phyloP scores from a whole-genome alignment of 192 early-diverging fungal species.

The Lobosporangium transversale region DNA sequence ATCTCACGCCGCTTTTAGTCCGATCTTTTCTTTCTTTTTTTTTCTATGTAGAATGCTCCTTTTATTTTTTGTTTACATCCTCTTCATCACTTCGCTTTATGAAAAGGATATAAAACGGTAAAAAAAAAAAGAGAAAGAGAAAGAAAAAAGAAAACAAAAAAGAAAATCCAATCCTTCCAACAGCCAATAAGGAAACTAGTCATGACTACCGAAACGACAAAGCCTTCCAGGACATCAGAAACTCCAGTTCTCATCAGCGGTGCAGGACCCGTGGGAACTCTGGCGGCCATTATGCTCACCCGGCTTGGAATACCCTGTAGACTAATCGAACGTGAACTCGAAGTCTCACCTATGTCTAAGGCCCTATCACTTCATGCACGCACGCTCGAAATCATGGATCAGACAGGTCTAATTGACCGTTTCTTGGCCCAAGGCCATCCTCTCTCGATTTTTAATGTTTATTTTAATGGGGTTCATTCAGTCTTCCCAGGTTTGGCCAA shows the following conservation, averaged over 20 bases:
- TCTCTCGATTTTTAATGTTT: constrained; percentile 30
- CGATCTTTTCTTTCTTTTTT: too few relatives aligned
- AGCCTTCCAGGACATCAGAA: constrained; percentile 1
- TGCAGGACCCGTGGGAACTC: constrained; percentile 46
- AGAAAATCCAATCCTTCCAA: too few relatives aligned
- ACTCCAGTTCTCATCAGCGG: constrained; percentile 49
- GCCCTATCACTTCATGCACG: constrained; percentile 44
- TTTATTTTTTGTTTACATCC: too few relatives aligned
- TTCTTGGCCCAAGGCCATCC: constrained; percentile 36
- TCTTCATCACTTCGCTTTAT: too few relatives aligned
- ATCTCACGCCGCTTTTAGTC: too few relatives aligned
- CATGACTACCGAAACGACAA: not conserved
- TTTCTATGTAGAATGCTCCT: too few relatives aligned
- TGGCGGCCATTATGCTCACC: constrained; percentile 43
- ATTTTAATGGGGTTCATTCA: constrained; percentile 19
- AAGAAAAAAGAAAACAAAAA: too few relatives aligned
- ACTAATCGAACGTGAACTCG: constrained; percentile 37
- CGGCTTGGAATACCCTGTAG: constrained; percentile 26
- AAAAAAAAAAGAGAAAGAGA: too few relatives aligned
- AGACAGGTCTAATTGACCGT: constrained; percentile 26
- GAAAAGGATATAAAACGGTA: too few relatives aligned
- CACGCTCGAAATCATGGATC: constrained; percentile 48
- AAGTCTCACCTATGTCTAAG: constrained; percentile 25
- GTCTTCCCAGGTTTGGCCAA: constrained; percentile 27
- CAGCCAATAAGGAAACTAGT: too few relatives aligned